Percentiles rank a stretch among this genome's conserved stretches.
These are phyloP conservation scores for Withania somnifera DNA, from an alignment of 305 asterid species.

Conservation along the genomic window DNA sequence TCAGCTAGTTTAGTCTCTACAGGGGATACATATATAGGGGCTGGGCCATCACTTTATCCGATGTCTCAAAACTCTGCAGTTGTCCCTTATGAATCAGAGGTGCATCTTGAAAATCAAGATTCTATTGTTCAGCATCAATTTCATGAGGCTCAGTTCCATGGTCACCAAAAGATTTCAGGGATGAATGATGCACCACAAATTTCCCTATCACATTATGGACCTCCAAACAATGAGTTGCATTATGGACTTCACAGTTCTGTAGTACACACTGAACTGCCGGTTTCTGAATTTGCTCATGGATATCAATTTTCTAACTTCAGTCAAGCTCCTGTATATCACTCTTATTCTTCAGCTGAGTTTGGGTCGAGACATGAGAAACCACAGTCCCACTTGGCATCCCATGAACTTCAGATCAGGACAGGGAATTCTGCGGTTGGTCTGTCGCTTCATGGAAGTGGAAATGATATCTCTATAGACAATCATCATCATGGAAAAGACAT, in stretches of 20 bases:
- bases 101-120: slow-evolving; percentile 1
- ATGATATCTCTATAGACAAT: slow-evolving; percentile 17
- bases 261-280: slow-evolving; percentile 17
- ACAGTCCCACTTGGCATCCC: slow-evolving; percentile 16
- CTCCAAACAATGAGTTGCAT: slow-evolving; percentile 20
- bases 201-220: slow-evolving; percentile 14
- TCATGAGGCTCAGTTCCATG: slow-evolving; percentile 23
- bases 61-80: slow-evolving; percentile 14
- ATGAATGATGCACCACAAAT: slow-evolving; percentile 4
- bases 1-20: slow-evolving; percentile 16
- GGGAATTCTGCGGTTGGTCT: slow-evolving; percentile 22
- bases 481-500: slow-evolving; percentile 28
- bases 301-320: slow-evolving; percentile 25
- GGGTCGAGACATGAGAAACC: slow-evolving; percentile 19
- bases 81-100: slow-evolving; percentile 22
- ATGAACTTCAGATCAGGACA: slow-evolving; percentile 23
- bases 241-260: slow-evolving; percentile 20
- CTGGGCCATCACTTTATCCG: slow-evolving; percentile 16
- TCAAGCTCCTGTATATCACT: slow-evolving; percentile 17
- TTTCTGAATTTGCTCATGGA: slow-evolving; percentile 16
- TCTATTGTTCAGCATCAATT: slow-evolving; percentile 9
- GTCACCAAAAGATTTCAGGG: slow-evolving; percentile 13
- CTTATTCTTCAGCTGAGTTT: slow-evolving; percentile 20
- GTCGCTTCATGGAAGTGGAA: slow-evolving; percentile 19
- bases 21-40: slow-evolving; percentile 4